Evolutionary conservation across 164 flowering plant genomes (phyloP).

Genomic region (Dillenia turbinata): DNA sequence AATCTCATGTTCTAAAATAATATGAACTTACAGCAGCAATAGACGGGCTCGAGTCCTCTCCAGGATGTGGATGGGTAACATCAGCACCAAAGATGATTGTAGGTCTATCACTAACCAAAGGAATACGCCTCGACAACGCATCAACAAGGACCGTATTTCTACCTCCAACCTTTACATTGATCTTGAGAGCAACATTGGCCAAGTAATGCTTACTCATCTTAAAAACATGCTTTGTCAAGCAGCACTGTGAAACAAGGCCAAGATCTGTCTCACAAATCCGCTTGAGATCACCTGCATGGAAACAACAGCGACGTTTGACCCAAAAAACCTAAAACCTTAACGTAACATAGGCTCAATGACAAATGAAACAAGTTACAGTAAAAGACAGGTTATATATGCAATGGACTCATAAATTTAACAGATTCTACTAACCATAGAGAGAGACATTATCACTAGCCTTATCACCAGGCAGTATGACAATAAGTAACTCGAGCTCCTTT

Average conservation of each 20-base stretch:
- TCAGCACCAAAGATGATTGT: constrained; percentile 82
- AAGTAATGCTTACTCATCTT: constrained; percentile 22
- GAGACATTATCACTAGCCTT: constrained; percentile 38
- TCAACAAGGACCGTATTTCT: constrained; percentile 69
- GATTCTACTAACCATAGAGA: constrained; percentile 26
- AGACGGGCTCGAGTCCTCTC: constrained; percentile 80
- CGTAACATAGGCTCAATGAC: background rate
- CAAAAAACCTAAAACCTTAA: constrained; percentile 1
- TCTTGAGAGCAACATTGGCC: constrained; percentile 27
- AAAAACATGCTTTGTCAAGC: constrained; percentile 32
- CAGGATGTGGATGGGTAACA: constrained; percentile 81
- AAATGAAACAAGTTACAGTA: background rate
- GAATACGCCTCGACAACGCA: constrained; percentile 64
- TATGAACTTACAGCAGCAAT: constrained; percentile 57
- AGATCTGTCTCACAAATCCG: constrained; percentile 44
- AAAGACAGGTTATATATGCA: too few relatives aligned
- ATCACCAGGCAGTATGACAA: constrained; percentile 37
- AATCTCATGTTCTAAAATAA: too few relatives aligned
- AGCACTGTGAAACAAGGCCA: constrained; percentile 42
- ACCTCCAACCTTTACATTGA: constrained; percentile 43
- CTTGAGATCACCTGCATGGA: constrained; percentile 31
- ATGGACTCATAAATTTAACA: too few relatives aligned
- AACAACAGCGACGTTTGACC: background rate
- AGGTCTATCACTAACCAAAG: constrained; percentile 62
- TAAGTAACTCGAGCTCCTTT: constrained; percentile 32